These are phyloP conservation scores for Scheffersomyces ergatensis DNA, from an alignment of 805 yeast genomes.

Conservation along the genomic window DNA sequence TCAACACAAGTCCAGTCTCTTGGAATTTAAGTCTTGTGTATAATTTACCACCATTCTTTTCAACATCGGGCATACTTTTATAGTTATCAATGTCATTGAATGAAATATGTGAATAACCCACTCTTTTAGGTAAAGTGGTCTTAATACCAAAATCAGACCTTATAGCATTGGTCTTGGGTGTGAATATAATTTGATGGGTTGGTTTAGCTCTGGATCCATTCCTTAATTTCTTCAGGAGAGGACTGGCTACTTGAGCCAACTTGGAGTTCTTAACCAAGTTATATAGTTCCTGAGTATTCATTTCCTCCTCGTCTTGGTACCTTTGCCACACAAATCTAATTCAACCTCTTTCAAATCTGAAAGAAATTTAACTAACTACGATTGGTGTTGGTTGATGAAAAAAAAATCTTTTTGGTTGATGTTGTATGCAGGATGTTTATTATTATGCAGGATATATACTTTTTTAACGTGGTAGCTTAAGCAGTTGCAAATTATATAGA, in stretches of 20 bases:
- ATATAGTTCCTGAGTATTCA: constrained; percentile 25
- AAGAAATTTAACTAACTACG: no score
- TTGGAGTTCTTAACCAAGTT: constrained; percentile 37
- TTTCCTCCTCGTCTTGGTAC: background rate
- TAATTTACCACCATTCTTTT: constrained; percentile 56
- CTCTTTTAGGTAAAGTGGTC: constrained; percentile 61
- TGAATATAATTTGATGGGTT: constrained; percentile 70
- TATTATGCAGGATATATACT: background rate
- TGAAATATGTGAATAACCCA: constrained; percentile 58
- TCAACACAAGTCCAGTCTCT: constrained; percentile 59
- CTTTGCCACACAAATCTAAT: background rate
- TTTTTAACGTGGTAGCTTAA: background rate
- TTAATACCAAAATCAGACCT: constrained; percentile 80
- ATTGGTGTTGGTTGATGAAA: no score
- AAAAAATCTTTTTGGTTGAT: background rate
- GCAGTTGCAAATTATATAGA: background rate
- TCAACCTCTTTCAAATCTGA: no score
- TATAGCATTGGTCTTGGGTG: constrained; percentile 60
- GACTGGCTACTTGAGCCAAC: constrained; percentile 45
- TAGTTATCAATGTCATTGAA: constrained; percentile 65
- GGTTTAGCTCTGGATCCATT: constrained; percentile 40
- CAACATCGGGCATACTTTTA: constrained; percentile 70
- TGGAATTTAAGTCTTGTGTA: constrained; percentile 65
- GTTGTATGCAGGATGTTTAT: background rate
- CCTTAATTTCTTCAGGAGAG: constrained; percentile 30